Base-by-base conservation (phyloP, 768 basidiomycete genomes). In the Tricholoma saponaceum region DNA sequence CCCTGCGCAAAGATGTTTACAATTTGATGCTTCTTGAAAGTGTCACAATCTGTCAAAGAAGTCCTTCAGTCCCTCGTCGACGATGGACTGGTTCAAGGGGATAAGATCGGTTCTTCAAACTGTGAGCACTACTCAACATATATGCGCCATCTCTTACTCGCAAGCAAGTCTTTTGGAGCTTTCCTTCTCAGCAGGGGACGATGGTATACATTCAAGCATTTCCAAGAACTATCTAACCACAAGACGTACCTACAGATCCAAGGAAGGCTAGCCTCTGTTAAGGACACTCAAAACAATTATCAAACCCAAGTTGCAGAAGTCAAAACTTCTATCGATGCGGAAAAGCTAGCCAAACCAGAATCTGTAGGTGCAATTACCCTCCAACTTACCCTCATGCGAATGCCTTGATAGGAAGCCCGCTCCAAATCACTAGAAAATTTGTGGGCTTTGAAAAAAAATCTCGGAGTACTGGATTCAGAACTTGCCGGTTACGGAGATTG, bases 31-130 rank as follows among this genome's bases (percentile, higher is more conserved):
- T 13, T 41, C 4, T 23, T 46, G 54, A 18, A 60, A 93, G 95
- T 95, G 1, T 86, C 89, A 9, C 95, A 96, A 69, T 86, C 88
- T 2, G 90, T 98, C 39, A 97, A 97, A 67, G 95, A 98, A 63
- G 89, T 96, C 0, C 71, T 97, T 2, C 90, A 93, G 64, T 87
- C 89, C 2, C 80, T 98, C 26, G 86, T 93, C 9, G 89, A 94
- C 62, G 95, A 97, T 64, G 85, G 87, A 1, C 76, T 95, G 26
- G 92, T 96, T 22, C 85, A 90, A 67, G 78, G 77, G 46, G 95
- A 98, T 71, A 98, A 98, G 74, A 95, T 96, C 56, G 95, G 95
- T 30, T 90, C 94, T 8, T 92, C 92, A 3, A 97, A 96, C 68
- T 97, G 95, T 93, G 68, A 64, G 87, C 58, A 50, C 55, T 51